These are phyloP conservation scores for Rhodocollybia butyracea DNA, from an alignment of 768 basidiomycete genomes.

Conservation along the genomic window DNA sequence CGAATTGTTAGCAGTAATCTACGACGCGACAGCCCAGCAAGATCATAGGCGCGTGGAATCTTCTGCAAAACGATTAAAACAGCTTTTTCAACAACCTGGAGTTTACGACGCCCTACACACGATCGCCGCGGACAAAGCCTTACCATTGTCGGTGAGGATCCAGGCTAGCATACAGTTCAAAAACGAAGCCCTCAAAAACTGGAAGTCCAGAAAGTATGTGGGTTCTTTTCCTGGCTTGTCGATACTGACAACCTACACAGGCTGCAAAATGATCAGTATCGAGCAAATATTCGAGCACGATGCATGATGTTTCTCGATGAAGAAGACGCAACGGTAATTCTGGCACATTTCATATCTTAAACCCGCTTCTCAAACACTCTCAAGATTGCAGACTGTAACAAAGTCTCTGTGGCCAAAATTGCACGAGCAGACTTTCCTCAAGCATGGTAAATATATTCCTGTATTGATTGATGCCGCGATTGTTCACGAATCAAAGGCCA, in stretches of 20 bases:
- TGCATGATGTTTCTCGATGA: slow-evolving; percentile 72
- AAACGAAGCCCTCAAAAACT: slow-evolving; percentile 69
- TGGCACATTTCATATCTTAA: too few relatives aligned
- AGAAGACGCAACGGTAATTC: slow-evolving; percentile 70
- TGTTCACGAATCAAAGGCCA: slow-evolving; percentile 43
- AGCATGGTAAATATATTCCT: slow-evolving; percentile 50
- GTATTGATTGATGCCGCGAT: neutral
- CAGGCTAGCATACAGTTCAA: slow-evolving; percentile 90
- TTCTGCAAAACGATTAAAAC: slow-evolving; percentile 59
- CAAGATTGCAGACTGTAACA: slow-evolving; percentile 81
- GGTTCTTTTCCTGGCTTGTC: neutral
- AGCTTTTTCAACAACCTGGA: slow-evolving; percentile 65
- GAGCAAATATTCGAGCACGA: slow-evolving; percentile 59
- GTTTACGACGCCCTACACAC: slow-evolving; percentile 69
- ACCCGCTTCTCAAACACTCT: too few relatives aligned
- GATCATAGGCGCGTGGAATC: slow-evolving; percentile 52
- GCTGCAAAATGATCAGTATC: slow-evolving; percentile 66
- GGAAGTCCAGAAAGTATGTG: slow-evolving; percentile 74
- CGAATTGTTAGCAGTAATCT: slow-evolving; percentile 66
- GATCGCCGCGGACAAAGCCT: slow-evolving; percentile 58
- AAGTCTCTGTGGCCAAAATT: slow-evolving; percentile 71
- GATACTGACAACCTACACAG: slow-evolving; percentile 33
- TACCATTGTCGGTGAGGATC: slow-evolving; percentile 68
- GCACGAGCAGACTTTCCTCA: slow-evolving; percentile 74
- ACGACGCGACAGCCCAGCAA: slow-evolving; percentile 65